phyloP scores from a whole-genome alignment of 805 yeast genomes.

The Starmera pachycereana region DNA sequence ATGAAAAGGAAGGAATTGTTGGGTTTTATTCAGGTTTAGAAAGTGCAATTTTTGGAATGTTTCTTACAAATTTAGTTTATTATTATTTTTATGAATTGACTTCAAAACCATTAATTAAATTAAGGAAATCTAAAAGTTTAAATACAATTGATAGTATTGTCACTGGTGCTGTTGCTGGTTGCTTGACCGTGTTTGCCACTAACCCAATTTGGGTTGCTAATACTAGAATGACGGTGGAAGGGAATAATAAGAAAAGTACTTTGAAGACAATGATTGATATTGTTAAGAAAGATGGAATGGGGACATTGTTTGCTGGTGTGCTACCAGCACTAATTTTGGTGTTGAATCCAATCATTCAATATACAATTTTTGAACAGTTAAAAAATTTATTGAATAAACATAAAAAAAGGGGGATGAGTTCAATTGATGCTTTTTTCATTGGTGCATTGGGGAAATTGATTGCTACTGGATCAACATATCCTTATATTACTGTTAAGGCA shows the following conservation, averaged over 20 bases:
- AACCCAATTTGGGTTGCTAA: slow-evolving; percentile 96
- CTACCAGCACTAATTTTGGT: slow-evolving; percentile 83
- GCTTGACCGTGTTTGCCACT: slow-evolving; percentile 69
- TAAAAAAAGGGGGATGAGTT: slow-evolving; percentile 40
- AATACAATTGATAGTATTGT: slow-evolving; percentile 57
- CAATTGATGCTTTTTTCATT: slow-evolving; percentile 70
- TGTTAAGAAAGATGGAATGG: slow-evolving; percentile 58
- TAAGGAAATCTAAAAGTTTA: slow-evolving; percentile 20
- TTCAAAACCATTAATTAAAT: slow-evolving; percentile 31
- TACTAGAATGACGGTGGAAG: slow-evolving; percentile 69
- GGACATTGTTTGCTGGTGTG: slow-evolving; percentile 72
- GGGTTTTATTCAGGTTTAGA: slow-evolving; percentile 83
- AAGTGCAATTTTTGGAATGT: slow-evolving; percentile 78
- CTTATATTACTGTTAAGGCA: slow-evolving; percentile 81
- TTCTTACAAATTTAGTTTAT: slow-evolving; percentile 79
- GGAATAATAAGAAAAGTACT: slow-evolving; percentile 29
- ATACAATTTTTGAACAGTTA: slow-evolving; percentile 83
- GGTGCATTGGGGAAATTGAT: slow-evolving; percentile 87
- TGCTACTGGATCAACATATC: slow-evolving; percentile 87
- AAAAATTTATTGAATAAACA: slow-evolving; percentile 52
- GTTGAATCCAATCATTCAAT: slow-evolving; percentile 82
- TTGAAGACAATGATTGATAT: slow-evolving; percentile 51
- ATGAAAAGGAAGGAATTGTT: slow-evolving; percentile 46
- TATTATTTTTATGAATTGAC: slow-evolving; percentile 84
- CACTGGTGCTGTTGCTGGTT: slow-evolving; percentile 82